Percentiles rank a stretch among this genome's conserved stretches.
These are phyloP conservation scores for Magnaporthiopsis poae DNA, from an alignment of 2,329 filamentous ascomycete genomes.

Conservation along the genomic window DNA sequence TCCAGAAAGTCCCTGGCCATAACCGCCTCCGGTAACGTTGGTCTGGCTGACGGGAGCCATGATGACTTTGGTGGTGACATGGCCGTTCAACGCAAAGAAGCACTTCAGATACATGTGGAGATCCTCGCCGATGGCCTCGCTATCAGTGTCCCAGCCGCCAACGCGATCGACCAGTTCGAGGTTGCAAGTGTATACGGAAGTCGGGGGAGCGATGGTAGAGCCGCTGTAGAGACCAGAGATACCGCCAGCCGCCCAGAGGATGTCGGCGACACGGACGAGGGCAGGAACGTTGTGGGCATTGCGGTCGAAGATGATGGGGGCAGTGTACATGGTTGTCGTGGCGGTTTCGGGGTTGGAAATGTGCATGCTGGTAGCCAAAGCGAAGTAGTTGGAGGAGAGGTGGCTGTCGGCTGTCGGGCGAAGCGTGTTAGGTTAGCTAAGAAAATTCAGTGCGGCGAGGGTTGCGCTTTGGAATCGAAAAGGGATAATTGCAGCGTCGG, in stretches of 20 bases:
- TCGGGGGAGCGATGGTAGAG: constrained; percentile 58
- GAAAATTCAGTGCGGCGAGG: constrained; percentile 8
- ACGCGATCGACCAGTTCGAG: constrained; percentile 58
- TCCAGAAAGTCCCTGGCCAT: constrained; percentile 42
- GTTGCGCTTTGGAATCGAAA: no score
- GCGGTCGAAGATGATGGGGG: constrained; percentile 64
- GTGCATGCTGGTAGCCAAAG: constrained; percentile 55
- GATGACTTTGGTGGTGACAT: constrained; percentile 54
- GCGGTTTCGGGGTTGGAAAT: constrained; percentile 48
- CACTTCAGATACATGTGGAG: constrained; percentile 72
- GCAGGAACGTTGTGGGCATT: constrained; percentile 60
- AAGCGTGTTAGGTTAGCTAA: constrained; percentile 19
- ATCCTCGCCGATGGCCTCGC: constrained; percentile 65
- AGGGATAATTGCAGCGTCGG: neutral
- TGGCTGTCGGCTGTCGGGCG: constrained; percentile 54
- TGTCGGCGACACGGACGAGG: constrained; percentile 60
- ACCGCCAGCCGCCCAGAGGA: constrained; percentile 62
- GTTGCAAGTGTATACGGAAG: constrained; percentile 63
- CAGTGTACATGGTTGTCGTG: constrained; percentile 54
- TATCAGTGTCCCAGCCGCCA: constrained; percentile 61
- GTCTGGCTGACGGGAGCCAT: constrained; percentile 62
- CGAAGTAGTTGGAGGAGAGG: constrained; percentile 58
- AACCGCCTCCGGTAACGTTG: constrained; percentile 54
- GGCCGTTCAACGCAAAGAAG: constrained; percentile 64
- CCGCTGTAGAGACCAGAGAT: constrained; percentile 57